Percentiles rank a stretch among this genome's conserved stretches.
Conservation (phyloP, 371 early-diverging fungal species). For the Caulochytrium protostelioides region DNA sequence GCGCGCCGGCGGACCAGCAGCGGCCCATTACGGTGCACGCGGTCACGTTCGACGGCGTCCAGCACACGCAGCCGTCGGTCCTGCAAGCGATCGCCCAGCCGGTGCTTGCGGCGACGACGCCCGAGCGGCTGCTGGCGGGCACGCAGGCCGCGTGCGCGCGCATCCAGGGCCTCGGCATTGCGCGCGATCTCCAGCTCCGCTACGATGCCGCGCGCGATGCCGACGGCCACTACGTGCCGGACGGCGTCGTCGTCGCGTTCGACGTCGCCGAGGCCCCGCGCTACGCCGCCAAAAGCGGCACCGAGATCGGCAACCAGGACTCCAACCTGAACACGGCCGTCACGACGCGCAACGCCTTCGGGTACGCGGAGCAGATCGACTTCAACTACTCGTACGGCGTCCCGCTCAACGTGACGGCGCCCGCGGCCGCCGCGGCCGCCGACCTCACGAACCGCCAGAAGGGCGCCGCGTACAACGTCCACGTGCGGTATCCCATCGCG, state of each 20-base stretch:
- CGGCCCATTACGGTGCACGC: conserved; percentile 6
- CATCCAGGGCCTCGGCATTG: conserved; percentile 48
- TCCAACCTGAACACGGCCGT: conserved; percentile 41
- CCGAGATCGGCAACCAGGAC: conserved; percentile 59
- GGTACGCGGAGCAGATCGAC: conserved; percentile 55
- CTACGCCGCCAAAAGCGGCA: conserved; percentile 50
- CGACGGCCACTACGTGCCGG: conserved; percentile 25
- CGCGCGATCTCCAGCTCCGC: conserved; percentile 37
- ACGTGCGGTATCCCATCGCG: no score
- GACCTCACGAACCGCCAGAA: no score
- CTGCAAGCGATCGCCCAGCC: conserved; percentile 9
- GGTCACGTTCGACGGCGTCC: conserved; percentile 11
- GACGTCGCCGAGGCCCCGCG: conserved; percentile 44
- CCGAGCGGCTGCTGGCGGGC: conserved; percentile 40
- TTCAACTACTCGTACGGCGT: conserved; percentile 34
- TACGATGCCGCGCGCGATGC: conserved; percentile 36
- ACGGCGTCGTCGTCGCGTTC: conserved; percentile 41
- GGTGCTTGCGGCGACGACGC: conserved; percentile 22
- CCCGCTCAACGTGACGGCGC: conserved; percentile 11
- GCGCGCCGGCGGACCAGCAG: no score
- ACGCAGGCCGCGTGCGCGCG: conserved; percentile 38
- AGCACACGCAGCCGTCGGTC: conserved; percentile 6
- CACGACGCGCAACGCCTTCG: conserved; percentile 52
- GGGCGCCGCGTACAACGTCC: no score
- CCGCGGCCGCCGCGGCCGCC: no score